Evolutionary conservation across 1,284 basidiomycete species (phyloP), one percentile per base, ranked within the genome.

Genomic region (Marasmius fiardii): DNA sequence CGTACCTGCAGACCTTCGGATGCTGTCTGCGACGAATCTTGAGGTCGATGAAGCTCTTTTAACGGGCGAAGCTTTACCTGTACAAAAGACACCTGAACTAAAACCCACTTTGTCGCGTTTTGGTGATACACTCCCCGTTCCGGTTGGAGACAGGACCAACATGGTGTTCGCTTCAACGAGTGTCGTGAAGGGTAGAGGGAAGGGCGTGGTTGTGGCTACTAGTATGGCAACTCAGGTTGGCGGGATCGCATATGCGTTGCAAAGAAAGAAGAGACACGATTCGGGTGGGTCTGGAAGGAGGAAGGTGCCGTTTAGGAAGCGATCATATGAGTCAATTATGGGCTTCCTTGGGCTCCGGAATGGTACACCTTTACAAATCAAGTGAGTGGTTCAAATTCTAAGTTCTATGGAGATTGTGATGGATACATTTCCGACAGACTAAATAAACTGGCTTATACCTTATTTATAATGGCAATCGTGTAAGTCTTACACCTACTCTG

Each of bases 191-290:
- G 86, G 86, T 47, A 77, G 85, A 43, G 85, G 79, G 0, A 76
- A 75, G 4, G 81, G 81, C 43, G 72, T 88, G 39, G 80, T 84
- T 53, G 75, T 82, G 53, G 74, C 73, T 2, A 88, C 82, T 8
- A 86, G 81, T 3, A 89, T 89, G 86, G 72, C 73, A 58, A 88
- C 85, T 14, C 82, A 84, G 58, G 67, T 88, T 47, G 83, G 84
- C 18, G 77, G 76, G 50, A 86, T 86, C 60, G 82, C 83, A 0
- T 61, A 60, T n/a, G 69, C 66, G 26, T 68, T 73, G 44, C 67
- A 65, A 48, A 65, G 67, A 23, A 33, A 31, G 26, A 49, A 49
- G 26, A 49, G 20, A 16, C n/a, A 33, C 20, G 10, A 35, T 7
- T 4, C 33, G 4, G 35, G 18, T 20, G 54, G 56, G 6, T n/a